Percentiles rank a stretch among this genome's conserved stretches.
Evolutionary conservation across 164 flowering plant genomes (phyloP).

Genomic region (Protea cynaroides): DNA sequence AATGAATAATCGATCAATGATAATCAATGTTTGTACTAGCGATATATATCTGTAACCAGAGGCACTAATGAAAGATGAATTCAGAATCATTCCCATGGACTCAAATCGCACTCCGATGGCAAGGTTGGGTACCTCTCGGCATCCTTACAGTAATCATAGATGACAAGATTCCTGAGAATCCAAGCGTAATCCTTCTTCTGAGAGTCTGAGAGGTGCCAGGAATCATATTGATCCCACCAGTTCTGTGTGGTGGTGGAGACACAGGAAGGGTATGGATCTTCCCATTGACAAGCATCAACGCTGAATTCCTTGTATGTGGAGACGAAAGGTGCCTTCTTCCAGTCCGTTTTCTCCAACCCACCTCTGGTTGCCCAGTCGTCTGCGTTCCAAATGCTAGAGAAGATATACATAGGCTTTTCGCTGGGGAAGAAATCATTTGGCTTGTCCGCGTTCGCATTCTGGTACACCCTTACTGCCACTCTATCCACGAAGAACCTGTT

Average conservation of each 20-base stretch:
- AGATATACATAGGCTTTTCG: constrained; percentile 89
- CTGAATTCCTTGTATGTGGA: constrained; percentile 81
- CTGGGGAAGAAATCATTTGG: constrained; percentile 80
- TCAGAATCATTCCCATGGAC: constrained; percentile 56
- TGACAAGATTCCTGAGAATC: constrained; percentile 81
- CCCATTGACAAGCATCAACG: constrained; percentile 83
- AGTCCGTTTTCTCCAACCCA: constrained; percentile 89
- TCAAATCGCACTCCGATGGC: constrained; percentile 72
- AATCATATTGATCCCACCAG: constrained; percentile 88
- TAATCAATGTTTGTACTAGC: too few relatives aligned
- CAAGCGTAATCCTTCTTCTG: constrained; percentile 75
- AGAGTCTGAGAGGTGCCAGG: constrained; percentile 66
- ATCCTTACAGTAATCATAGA: constrained; percentile 86
- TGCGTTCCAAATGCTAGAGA: constrained; percentile 97
- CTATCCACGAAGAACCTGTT: constrained; percentile 75
- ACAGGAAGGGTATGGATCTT: constrained; percentile 80
- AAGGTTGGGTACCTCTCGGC: constrained; percentile 40
- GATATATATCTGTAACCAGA: too few relatives aligned
- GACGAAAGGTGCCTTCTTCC: constrained; percentile 87
- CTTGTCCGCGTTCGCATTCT: constrained; percentile 64
- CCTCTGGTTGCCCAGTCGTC: constrained; percentile 98
- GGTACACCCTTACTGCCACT: constrained; percentile 74
- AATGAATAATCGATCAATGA: too few relatives aligned
- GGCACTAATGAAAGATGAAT: too few relatives aligned
- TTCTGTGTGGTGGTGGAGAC: constrained; percentile 73